A percentile compares a stretch with the other conserved stretches of the same genome.
Conservation (phyloP, 2,329 filamentous ascomycete species). For the Cladophialophora psammophila region DNA sequence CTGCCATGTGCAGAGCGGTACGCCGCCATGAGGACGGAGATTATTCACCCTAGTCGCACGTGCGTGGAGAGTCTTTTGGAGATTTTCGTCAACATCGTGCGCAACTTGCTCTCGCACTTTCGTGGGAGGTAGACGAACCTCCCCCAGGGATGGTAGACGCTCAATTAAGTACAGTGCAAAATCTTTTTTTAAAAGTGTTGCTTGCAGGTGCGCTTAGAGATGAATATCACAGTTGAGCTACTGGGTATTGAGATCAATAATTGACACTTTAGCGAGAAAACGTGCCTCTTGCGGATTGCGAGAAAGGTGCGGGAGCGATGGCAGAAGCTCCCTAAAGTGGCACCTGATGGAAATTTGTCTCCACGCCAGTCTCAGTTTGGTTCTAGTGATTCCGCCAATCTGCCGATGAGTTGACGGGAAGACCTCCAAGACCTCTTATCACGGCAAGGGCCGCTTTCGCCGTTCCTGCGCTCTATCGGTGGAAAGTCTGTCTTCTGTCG, state of each 20-base stretch:
- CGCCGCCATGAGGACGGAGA: constrained; percentile 5
- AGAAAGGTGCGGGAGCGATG: neutral
- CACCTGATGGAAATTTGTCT: neutral
- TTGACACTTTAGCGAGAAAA: constrained; percentile 16
- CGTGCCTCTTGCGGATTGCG: neutral
- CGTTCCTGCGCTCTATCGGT: neutral
- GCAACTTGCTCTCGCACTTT: constrained; percentile 1
- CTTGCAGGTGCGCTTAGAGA: constrained; percentile 15
- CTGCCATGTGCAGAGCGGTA: constrained; percentile 27
- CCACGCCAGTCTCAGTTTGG: constrained; percentile 27
- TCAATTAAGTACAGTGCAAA: constrained; percentile 6
- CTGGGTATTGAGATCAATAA: constrained; percentile 11
- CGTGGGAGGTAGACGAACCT: neutral
- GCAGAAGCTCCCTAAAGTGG: constrained; percentile 12
- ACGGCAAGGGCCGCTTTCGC: constrained; percentile 24
- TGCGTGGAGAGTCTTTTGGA: neutral
- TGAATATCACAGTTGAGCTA: constrained; percentile 22
- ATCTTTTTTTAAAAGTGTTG: constrained; percentile 1
- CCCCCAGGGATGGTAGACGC: neutral
- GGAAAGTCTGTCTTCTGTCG: constrained; percentile 2
- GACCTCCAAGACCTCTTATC: constrained; percentile 28
- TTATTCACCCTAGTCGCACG: neutral
- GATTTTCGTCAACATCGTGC: neutral
- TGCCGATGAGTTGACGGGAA: constrained; percentile 8
- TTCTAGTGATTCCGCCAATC: constrained; percentile 25